Evolutionary conservation across 371 early-diverging fungal species (phyloP).

Genomic region (Apophysomyces elegans): DNA sequence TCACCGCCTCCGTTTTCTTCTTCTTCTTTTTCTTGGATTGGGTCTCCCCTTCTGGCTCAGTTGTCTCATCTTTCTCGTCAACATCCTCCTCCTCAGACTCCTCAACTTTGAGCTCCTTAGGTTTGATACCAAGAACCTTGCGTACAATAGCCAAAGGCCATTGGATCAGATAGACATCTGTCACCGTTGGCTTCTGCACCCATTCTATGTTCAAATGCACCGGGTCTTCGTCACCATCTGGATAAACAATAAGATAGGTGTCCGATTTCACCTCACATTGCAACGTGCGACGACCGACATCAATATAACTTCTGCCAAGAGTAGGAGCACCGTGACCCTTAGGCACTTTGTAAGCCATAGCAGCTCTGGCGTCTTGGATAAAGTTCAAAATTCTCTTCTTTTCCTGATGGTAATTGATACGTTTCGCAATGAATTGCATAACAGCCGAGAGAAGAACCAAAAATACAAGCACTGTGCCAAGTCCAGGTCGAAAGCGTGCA

Average conservation of each 20-base stretch:
- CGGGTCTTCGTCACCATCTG: slow-evolving; percentile 33
- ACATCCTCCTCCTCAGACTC: slow-evolving; percentile 19
- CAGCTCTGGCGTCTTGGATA: slow-evolving; percentile 41
- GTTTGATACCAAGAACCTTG: slow-evolving; percentile 23
- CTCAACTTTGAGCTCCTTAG: slow-evolving; percentile 1
- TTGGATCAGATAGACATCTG: slow-evolving; percentile 30
- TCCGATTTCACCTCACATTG: slow-evolving; percentile 53
- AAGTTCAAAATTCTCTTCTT: slow-evolving; percentile 55
- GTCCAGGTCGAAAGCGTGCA: slow-evolving; percentile 79
- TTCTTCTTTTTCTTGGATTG: slow-evolving; percentile 24
- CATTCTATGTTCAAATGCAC: slow-evolving; percentile 44
- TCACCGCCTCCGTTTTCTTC: slow-evolving; percentile 25
- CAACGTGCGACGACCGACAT: slow-evolving; percentile 38
- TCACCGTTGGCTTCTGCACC: slow-evolving; percentile 32
- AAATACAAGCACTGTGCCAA: slow-evolving; percentile 63
- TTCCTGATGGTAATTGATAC: slow-evolving; percentile 68
- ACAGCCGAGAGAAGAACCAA: slow-evolving; percentile 57
- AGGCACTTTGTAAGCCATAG: slow-evolving; percentile 38
- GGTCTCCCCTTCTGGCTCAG: background rate
- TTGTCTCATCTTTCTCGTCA: slow-evolving; percentile 8
- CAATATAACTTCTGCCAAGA: slow-evolving; percentile 43
- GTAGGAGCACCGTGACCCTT: slow-evolving; percentile 48
- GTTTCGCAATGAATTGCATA: slow-evolving; percentile 70
- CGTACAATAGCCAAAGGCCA: slow-evolving; percentile 30
- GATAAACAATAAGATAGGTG: slow-evolving; percentile 42